A percentile compares a stretch with the other conserved stretches of the same genome.
phyloP scores from a whole-genome alignment of 805 yeast genomes.

The Dipodascus geniculatus region DNA sequence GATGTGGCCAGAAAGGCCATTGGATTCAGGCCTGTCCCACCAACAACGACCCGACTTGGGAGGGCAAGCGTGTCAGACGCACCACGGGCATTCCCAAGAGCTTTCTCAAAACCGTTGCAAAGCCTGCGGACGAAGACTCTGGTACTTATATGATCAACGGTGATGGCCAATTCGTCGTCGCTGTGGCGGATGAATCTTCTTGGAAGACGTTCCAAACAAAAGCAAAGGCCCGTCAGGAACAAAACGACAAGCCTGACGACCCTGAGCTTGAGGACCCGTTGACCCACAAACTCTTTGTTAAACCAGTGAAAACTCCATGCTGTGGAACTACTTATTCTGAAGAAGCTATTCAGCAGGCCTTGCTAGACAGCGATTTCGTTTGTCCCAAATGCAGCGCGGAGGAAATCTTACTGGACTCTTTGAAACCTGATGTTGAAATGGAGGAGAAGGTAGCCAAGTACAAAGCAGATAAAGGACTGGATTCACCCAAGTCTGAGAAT shows the following conservation, averaged over 20 bases:
- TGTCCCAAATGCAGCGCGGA: conserved; percentile 78
- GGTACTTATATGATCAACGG: conserved; percentile 74
- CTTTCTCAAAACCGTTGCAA: conserved; percentile 74
- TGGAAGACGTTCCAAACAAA: conserved; percentile 82
- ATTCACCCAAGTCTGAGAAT: conserved; percentile 5
- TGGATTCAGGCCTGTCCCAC: conserved; percentile 96
- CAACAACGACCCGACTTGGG: conserved; percentile 84
- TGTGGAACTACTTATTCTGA: conserved; percentile 50
- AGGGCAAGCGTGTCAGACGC: conserved; percentile 78
- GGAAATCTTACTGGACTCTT: conserved; percentile 66
- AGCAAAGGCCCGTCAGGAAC: conserved; percentile 27
- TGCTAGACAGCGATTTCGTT: conserved; percentile 74
- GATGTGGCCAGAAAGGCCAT: conserved; percentile 93
- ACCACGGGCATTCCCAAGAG: conserved; percentile 97
- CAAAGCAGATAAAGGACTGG: conserved; percentile 3
- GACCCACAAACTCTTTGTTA: conserved; percentile 45
- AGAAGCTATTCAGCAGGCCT: conserved; percentile 47
- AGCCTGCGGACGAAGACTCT: conserved; percentile 52
- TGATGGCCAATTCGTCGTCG: conserved; percentile 90
- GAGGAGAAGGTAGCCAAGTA: conserved; percentile 42
- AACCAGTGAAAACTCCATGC: conserved; percentile 79
- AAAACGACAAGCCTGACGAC: conserved; percentile 39
- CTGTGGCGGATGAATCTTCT: conserved; percentile 85
- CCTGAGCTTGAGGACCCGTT: conserved; percentile 61
- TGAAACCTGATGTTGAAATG: conserved; percentile 50